Evolutionary conservation across 352 stramenopile species (phyloP).

Genomic region (Phytophthora kernoviae): DNA sequence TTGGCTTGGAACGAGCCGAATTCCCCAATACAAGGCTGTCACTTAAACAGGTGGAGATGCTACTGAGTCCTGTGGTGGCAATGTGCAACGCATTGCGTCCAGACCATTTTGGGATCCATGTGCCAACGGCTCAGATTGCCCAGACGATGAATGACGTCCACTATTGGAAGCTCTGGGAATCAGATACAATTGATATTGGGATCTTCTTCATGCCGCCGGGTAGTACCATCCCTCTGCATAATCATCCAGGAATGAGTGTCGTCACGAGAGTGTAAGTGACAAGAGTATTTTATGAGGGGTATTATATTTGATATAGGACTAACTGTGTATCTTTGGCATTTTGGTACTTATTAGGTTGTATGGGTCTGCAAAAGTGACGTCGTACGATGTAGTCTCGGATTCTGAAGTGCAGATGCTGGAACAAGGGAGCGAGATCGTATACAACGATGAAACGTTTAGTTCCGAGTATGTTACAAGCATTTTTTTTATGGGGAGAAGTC

Average conservation of each 20-base stretch:
- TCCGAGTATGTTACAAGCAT: conserved; percentile 32
- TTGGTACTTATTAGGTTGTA: conserved; percentile 72
- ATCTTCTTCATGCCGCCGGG: conserved; percentile 88
- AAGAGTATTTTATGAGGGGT: background rate
- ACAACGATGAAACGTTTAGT: conserved; percentile 30
- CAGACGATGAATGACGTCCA: conserved; percentile 78
- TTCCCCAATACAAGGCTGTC: conserved; percentile 79
- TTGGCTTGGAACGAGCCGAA: conserved; percentile 49
- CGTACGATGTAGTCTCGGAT: conserved; percentile 73
- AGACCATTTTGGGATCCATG: conserved; percentile 75
- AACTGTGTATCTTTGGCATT: background rate
- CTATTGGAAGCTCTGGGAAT: conserved; percentile 89
- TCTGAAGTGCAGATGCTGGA: conserved; percentile 34
- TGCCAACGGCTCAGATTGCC: conserved; percentile 67
- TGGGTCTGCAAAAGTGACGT: conserved; percentile 69
- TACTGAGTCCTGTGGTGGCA: conserved; percentile 64
- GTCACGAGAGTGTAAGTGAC: conserved; percentile 74
- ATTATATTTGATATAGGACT: background rate
- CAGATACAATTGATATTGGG: conserved; percentile 82
- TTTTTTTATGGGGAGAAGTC: background rate
- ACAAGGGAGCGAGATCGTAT: conserved; percentile 35
- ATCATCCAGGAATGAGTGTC: conserved; percentile 86
- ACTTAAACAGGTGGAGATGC: conserved; percentile 71
- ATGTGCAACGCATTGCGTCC: conserved; percentile 61
- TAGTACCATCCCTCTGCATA: conserved; percentile 77